Evolutionary conservation across 805 yeast species (phyloP).

Genomic region (Yamadazyma laniorum): DNA sequence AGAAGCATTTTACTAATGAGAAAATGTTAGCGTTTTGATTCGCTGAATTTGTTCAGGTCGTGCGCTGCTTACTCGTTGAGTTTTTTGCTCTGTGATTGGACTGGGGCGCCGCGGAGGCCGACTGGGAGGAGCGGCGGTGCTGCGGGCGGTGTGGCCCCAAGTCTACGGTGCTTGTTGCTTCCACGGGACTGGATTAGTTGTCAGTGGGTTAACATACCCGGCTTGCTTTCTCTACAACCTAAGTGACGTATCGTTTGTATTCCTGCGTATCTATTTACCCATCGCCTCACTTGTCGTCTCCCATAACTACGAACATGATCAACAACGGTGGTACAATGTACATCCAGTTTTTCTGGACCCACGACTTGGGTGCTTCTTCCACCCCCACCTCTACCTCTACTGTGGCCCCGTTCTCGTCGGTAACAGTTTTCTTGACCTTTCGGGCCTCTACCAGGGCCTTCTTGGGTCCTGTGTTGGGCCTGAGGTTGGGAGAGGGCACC

Average conservation of each 20-base stretch:
- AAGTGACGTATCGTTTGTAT: too few species aligned
- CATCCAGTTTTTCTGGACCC: slow-evolving; percentile 63
- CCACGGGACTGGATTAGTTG: too few species aligned
- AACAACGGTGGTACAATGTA: slow-evolving; percentile 53
- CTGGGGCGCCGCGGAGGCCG: too few species aligned
- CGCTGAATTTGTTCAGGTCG: slow-evolving; percentile 18
- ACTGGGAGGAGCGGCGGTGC: too few species aligned
- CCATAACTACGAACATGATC: slow-evolving; percentile 29
- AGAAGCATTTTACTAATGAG: slow-evolving; percentile 15
- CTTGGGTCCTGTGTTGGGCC: slow-evolving; percentile 18
- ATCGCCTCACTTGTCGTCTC: slow-evolving; percentile 19
- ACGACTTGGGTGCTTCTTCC: slow-evolving; percentile 38
- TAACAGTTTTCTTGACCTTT: slow-evolving; percentile 1
- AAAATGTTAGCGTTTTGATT: slow-evolving; percentile 28
- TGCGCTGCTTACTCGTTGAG: neutral
- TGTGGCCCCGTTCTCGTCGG: slow-evolving; percentile 10
- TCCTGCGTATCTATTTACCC: too few species aligned
- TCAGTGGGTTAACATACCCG: too few species aligned
- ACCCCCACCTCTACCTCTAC: slow-evolving; percentile 14
- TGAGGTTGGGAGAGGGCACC: slow-evolving; percentile 28
- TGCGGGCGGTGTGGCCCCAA: too few species aligned
- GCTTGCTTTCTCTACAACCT: too few species aligned
- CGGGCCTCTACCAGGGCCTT: slow-evolving; percentile 5
- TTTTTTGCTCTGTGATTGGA: neutral
- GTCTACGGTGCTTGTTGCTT: too few species aligned